Evolutionary conservation across 805 yeast genomes (phyloP).

Genomic region (Starmerella davenportii): DNA sequence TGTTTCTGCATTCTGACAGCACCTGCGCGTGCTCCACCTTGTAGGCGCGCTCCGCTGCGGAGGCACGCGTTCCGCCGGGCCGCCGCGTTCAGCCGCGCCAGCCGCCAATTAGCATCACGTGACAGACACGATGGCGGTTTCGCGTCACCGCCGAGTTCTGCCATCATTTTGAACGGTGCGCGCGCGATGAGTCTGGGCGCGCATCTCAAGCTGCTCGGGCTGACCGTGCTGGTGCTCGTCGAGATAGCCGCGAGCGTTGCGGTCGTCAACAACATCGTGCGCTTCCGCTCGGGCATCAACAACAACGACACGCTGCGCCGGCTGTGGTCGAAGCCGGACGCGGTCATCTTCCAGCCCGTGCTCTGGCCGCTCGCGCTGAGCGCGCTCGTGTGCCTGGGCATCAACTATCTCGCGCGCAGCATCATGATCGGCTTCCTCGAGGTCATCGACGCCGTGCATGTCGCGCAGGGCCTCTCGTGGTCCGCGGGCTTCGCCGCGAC

Average conservation of each 20-base stretch:
- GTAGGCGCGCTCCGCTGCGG: too few relatives aligned
- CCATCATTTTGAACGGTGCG: too few relatives aligned
- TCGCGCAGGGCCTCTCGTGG: constrained; percentile 6
- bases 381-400: constrained; percentile 11
- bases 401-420: constrained; percentile 11
- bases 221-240: constrained; percentile 11
- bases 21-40: too few relatives aligned
- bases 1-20: too few relatives aligned
- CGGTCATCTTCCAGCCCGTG: constrained; percentile 15
- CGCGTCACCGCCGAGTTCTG: too few relatives aligned
- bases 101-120: too few relatives aligned
- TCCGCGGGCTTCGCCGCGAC: constrained; percentile 9
- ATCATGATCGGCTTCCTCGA: constrained; percentile 13
- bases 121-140: too few relatives aligned
- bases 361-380: constrained; percentile 10
- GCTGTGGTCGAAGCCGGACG: constrained; percentile 17
- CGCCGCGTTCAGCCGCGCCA: too few relatives aligned
- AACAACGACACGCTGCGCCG: constrained; percentile 16
- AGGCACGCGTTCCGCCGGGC: too few relatives aligned
- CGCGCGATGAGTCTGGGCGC: constrained; percentile 2
- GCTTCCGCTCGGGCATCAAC: constrained; percentile 16
- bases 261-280: constrained; percentile 15
- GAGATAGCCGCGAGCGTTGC: constrained; percentile 14
- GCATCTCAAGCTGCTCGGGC: constrained; percentile 13
- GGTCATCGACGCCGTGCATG: constrained; percentile 12